These are phyloP conservation scores for Ensete ventricosum DNA, from an alignment of 176 grass and related monocot genomes.

Conservation along the genomic window DNA sequence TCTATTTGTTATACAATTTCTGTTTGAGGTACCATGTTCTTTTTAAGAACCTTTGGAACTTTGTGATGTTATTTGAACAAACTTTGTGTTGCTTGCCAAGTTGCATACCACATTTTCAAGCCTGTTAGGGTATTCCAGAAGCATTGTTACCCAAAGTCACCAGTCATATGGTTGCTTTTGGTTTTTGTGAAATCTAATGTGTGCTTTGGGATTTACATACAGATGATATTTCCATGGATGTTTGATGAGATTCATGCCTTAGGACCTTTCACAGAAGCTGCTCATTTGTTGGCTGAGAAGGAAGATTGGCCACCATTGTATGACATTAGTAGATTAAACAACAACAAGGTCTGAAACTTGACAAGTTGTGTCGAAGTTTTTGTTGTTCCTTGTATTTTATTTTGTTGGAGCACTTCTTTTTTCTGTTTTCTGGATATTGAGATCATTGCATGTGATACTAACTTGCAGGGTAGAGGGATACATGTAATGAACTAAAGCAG, in stretches of 20 bases:
- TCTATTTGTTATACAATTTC: too few species aligned
- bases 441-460: not conserved
- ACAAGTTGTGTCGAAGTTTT: not conserved
- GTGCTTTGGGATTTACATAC: not conserved
- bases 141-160: not conserved
- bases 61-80: too few species aligned
- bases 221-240: conserved; percentile 87
- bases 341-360: conserved; percentile 52
- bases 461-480: not conserved
- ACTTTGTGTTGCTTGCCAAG: too few species aligned
- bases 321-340: conserved; percentile 49
- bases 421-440: not conserved
- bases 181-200: conserved; percentile 1
- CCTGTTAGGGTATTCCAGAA: too few species aligned
- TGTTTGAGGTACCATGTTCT: too few species aligned
- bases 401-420: too few species aligned
- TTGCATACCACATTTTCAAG: too few species aligned
- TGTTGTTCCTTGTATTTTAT: not conserved
- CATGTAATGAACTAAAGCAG: not conserved
- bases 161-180: not conserved
- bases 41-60: too few species aligned
- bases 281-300: conserved; percentile 63
- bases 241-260: conserved; percentile 79
- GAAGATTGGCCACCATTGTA: conserved; percentile 76
- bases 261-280: conserved; percentile 53